Percentiles rank a stretch among this genome's conserved stretches.
These are phyloP conservation scores for Fusarium tupiense DNA, from an alignment of 2,329 filamentous ascomycete genomes.

Conservation along the genomic window DNA sequence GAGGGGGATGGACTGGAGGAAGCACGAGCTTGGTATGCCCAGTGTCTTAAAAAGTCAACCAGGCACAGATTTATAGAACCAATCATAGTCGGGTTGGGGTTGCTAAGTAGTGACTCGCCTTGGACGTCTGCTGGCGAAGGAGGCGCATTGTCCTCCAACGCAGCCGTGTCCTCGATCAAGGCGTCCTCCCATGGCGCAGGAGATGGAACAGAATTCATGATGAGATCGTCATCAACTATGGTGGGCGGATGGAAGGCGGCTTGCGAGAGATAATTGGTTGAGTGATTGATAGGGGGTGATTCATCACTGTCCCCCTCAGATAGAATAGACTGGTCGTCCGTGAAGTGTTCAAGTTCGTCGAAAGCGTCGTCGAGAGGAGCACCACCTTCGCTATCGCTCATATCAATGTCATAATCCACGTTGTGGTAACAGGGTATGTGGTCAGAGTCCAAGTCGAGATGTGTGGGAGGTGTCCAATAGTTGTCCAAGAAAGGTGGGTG, in stretches of 20 bases:
- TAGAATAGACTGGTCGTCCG: conserved; percentile 10
- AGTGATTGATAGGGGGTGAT: conserved; percentile 2
- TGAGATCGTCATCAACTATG: conserved; percentile 4
- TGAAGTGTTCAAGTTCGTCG: conserved; percentile 9
- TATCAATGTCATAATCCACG: conserved; percentile 45
- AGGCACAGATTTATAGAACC: conserved; percentile 61
- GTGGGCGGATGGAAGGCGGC: conserved; percentile 11
- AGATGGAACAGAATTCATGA: conserved; percentile 32
- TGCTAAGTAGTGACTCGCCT: conserved; percentile 42
- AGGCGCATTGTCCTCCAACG: neutral
- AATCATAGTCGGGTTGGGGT: conserved; percentile 51
- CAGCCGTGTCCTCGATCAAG: neutral
- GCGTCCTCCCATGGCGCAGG: conserved; percentile 22
- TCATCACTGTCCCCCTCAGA: conserved; percentile 23
- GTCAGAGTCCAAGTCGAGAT: conserved; percentile 15
- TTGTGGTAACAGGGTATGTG: conserved; percentile 24
- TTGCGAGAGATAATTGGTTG: conserved; percentile 28
- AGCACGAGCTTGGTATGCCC: conserved; percentile 52
- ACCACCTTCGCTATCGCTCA: conserved; percentile 51
- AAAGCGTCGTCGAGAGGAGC: conserved; percentile 37
- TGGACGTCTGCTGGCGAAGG: neutral
- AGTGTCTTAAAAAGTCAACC: conserved; percentile 60
- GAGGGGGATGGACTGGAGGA: conserved; percentile 26
- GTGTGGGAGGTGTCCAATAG: conserved; percentile 2
- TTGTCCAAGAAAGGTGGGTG: conserved; percentile 12